Evolutionary conservation across 2,329 filamentous ascomycete species (phyloP), one percentile per base, ranked within the genome.

Genomic region (Diaporthe capsici): DNA sequence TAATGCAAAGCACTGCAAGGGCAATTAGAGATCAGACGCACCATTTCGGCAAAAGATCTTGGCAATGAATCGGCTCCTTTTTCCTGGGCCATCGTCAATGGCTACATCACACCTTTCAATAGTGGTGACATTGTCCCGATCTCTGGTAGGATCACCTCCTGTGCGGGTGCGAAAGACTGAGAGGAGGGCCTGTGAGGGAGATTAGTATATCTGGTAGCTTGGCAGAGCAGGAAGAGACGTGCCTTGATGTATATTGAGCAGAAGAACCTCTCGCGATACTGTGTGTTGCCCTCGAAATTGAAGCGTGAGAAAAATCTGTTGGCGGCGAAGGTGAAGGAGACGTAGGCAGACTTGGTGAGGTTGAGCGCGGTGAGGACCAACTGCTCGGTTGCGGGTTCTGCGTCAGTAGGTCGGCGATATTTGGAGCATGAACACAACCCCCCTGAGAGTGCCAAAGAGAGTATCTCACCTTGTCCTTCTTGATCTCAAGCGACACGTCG

Each of bases 281-380:
- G 87, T 10, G 85, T 82, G 47, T 80, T 84, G 28, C 89, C 90
- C 73, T 90, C 88, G 79, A 92, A 96, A 71, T 90, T 88, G 83
- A 95, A 96, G 49, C 89, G 90, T 9, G 92, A 90, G 84, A 95
- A 95, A 85, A 96, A 96, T 53, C 90, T 89, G 78, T 86, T 90
- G 55, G 90, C 89, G 58, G 92, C 87, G 72, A 96, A 91, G 10
- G 90, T 89, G 80, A 95, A 92, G 75, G 92, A 93, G 37, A 93
- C 92, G 82, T 96, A 96, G 25, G 93, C 94, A 5, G 94, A 95
- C 81, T 94, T 95, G 74, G 94, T 94, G n/a, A 90, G 90, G 82
- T 96, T 96, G 78, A 96, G 86, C 20, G 94, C 92, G 20, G 93
- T 95, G 73, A 96, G 87, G 6, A 92, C 88, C 78, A 96, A 89